phyloP scores from a whole-genome alignment of 2,329 filamentous ascomycete species.

The Cercospora brassicicola region DNA sequence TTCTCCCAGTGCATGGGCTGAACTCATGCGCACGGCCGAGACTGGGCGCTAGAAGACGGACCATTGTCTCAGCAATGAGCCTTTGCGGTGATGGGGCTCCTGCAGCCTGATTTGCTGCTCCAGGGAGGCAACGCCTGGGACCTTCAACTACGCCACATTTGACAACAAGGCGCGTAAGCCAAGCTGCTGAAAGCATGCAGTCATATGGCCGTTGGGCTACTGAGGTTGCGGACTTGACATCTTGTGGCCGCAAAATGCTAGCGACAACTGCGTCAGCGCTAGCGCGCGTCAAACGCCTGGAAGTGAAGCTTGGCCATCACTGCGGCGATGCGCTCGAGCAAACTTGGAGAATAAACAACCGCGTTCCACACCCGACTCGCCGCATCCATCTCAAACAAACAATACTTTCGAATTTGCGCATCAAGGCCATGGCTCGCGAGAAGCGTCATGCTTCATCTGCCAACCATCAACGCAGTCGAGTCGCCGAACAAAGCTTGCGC shows the following conservation, averaged over 20 bases:
- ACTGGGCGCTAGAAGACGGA: background rate
- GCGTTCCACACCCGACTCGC: background rate
- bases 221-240: background rate
- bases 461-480: background rate
- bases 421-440: background rate
- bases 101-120: background rate
- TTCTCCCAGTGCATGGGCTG: background rate
- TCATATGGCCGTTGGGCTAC: background rate
- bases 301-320: constrained; percentile 6
- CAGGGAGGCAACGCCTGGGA: background rate
- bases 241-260: background rate
- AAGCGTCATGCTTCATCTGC: background rate
- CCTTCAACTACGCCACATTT: background rate
- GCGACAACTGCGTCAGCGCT: background rate
- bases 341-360: background rate
- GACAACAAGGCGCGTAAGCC: background rate
- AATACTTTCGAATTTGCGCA: background rate
- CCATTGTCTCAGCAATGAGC: background rate
- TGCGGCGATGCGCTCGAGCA: constrained; percentile 1
- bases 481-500: background rate
- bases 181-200: background rate
- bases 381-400: background rate
- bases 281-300: background rate
- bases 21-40: background rate
- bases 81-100: background rate